Conservation (phyloP, 2,329 filamentous ascomycete species). For the Ceratocystis destructans region DNA sequence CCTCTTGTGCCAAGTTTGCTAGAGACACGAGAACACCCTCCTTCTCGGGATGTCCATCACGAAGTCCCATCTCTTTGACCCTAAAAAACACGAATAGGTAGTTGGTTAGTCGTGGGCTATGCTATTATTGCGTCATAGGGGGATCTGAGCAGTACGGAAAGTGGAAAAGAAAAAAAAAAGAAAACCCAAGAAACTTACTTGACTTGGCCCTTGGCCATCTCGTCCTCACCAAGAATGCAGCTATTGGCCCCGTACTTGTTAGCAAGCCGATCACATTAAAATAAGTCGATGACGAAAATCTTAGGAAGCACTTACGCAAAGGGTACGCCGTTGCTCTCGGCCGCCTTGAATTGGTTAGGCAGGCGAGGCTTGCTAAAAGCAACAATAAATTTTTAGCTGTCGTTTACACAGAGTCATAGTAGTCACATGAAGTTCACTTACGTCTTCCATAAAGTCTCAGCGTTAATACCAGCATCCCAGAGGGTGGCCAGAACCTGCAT, state of each 20-base stretch:
- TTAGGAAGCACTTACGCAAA: conserved; percentile 39
- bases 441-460: conserved; percentile 74
- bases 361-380: conserved; percentile 61
- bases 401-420: no score
- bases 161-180: background rate
- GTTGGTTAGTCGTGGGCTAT: background rate
- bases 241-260: conserved; percentile 9
- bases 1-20: conserved; percentile 47
- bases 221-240: conserved; percentile 82
- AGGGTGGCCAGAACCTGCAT: conserved; percentile 64
- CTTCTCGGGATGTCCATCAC: conserved; percentile 77
- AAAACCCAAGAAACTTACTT: conserved; percentile 29
- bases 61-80: conserved; percentile 64
- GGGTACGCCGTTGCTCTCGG: conserved; percentile 65
- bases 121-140: background rate
- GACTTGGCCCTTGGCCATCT: conserved; percentile 68
- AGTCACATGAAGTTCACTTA: conserved; percentile 3
- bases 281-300: background rate
- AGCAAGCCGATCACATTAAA: conserved; percentile 1
- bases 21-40: conserved; percentile 65
- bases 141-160: background rate
- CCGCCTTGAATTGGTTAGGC: conserved; percentile 79
- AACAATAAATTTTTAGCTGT: background rate
- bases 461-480: conserved; percentile 82
- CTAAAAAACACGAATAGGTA: background rate